These are phyloP conservation scores for Saprolegnia diclina DNA, from an alignment of 352 stramenopile species.

Conservation along the genomic window DNA sequence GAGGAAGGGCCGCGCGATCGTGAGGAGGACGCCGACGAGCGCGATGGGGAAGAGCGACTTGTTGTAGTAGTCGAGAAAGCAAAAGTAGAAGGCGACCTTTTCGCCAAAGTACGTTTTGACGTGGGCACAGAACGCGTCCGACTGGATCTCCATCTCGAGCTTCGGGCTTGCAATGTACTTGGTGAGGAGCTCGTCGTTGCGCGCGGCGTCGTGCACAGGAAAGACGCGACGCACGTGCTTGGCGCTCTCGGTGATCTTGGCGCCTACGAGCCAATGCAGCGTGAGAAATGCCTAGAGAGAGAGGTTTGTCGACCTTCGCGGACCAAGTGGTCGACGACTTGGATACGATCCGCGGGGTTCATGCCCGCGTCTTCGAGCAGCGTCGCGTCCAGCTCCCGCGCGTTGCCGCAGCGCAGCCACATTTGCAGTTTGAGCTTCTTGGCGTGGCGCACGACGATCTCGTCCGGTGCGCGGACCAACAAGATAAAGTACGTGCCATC, in stretches of 20 bases:
- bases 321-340: slow-evolving; percentile 81
- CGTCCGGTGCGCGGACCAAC: slow-evolving; percentile 59
- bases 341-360: slow-evolving; percentile 67
- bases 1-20: slow-evolving; percentile 30
- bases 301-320: slow-evolving; percentile 37
- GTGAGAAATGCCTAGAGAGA: neutral
- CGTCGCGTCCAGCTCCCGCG: slow-evolving; percentile 59
- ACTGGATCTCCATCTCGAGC: slow-evolving; percentile 46
- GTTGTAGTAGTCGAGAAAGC: slow-evolving; percentile 85
- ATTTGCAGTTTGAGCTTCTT: slow-evolving; percentile 60
- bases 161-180: slow-evolving; percentile 66
- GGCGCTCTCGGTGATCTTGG: slow-evolving; percentile 50
- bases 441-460: slow-evolving; percentile 53
- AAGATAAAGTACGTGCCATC: slow-evolving; percentile 76
- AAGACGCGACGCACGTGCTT: slow-evolving; percentile 67
- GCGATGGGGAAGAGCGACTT: slow-evolving; percentile 74
- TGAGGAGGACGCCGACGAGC: slow-evolving; percentile 59
- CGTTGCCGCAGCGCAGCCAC: slow-evolving; percentile 69
- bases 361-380: slow-evolving; percentile 51
- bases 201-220: slow-evolving; percentile 62
- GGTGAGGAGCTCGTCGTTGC: slow-evolving; percentile 66
- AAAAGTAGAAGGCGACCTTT: slow-evolving; percentile 83
- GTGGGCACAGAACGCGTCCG: slow-evolving; percentile 49
- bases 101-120: slow-evolving; percentile 76
- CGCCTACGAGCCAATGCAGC: slow-evolving; percentile 20